A percentile compares a stretch with the other conserved stretches of the same genome.
phyloP scores from a whole-genome alignment of 768 basidiomycete species.

The Macrocybe gigantea region DNA sequence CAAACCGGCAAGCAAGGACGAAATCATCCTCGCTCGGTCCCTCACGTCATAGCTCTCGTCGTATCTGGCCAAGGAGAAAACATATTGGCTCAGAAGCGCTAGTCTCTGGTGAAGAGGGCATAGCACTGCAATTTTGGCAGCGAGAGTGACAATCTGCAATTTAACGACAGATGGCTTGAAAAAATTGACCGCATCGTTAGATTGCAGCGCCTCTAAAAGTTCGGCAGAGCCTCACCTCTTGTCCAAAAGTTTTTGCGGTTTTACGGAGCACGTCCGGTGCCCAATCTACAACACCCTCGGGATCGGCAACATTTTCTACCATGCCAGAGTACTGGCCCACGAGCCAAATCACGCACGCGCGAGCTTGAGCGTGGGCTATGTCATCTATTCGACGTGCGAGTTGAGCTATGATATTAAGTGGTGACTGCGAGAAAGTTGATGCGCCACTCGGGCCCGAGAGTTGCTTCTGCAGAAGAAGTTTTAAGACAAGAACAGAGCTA shows the following conservation, averaged over 20 bases:
- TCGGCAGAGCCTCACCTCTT: conserved; percentile 48
- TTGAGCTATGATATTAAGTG: conserved; percentile 67
- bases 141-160: conserved; percentile 79
- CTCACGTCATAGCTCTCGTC: conserved; percentile 87
- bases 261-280: conserved; percentile 89
- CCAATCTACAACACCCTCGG: conserved; percentile 67
- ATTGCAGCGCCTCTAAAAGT: not conserved
- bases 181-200: conserved; percentile 1
- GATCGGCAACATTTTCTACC: conserved; percentile 24
- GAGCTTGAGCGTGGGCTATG: conserved; percentile 72
- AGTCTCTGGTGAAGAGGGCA: conserved; percentile 48
- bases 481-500: conserved; percentile 79
- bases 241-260: conserved; percentile 60
- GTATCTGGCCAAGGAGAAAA: conserved; percentile 82
- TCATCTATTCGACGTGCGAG: conserved; percentile 76
- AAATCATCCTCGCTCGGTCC: conserved; percentile 80
- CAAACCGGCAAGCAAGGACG: conserved; percentile 59
- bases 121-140: conserved; percentile 76
- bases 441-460: conserved; percentile 28
- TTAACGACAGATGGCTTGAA: conserved; percentile 62
- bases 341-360: conserved; percentile 89
- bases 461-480: conserved; percentile 73
- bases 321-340: conserved; percentile 79
- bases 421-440: conserved; percentile 25
- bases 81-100: conserved; percentile 57